Percentiles rank a stretch among this genome's conserved stretches.
Conservation (phyloP, 805 yeast genomes). For the Pichia manshurica region DNA sequence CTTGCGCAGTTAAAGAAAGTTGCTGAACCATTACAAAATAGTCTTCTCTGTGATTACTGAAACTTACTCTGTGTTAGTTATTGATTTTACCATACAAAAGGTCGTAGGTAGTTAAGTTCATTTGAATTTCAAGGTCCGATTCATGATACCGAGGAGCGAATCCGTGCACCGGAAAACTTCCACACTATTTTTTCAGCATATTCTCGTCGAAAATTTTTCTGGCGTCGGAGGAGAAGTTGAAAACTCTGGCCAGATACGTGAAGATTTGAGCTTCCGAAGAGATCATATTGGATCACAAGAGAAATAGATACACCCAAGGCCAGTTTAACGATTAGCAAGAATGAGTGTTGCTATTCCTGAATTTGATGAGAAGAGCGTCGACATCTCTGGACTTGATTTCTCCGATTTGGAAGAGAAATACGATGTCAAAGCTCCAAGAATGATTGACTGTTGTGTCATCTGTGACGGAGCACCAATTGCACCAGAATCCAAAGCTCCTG, state of each 20-base stretch:
- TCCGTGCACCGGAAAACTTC: background rate
- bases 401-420: constrained; percentile 79
- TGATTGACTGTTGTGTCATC: constrained; percentile 67
- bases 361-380: constrained; percentile 37
- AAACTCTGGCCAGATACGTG: too few species aligned
- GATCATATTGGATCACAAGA: too few species aligned
- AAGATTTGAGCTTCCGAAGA: too few species aligned
- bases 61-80: too few species aligned
- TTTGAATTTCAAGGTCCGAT: too few species aligned
- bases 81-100: too few species aligned
- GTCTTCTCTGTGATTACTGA: too few species aligned
- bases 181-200: background rate
- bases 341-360: constrained; percentile 22
- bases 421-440: constrained; percentile 45
- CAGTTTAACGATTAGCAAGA: background rate
- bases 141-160: background rate
- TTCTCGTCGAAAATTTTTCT: background rate
- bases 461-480: constrained; percentile 96
- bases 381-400: constrained; percentile 62
- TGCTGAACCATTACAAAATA: constrained; percentile 49
- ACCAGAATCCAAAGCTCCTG: constrained; percentile 81
- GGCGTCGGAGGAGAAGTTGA: background rate
- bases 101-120: too few species aligned
- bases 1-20: constrained; percentile 40
- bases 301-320: too few species aligned